Percentiles rank a stretch among this genome's conserved stretches.
phyloP scores from a whole-genome alignment of 2,329 filamentous ascomycete genomes.

The Aspergillus cejpii region DNA sequence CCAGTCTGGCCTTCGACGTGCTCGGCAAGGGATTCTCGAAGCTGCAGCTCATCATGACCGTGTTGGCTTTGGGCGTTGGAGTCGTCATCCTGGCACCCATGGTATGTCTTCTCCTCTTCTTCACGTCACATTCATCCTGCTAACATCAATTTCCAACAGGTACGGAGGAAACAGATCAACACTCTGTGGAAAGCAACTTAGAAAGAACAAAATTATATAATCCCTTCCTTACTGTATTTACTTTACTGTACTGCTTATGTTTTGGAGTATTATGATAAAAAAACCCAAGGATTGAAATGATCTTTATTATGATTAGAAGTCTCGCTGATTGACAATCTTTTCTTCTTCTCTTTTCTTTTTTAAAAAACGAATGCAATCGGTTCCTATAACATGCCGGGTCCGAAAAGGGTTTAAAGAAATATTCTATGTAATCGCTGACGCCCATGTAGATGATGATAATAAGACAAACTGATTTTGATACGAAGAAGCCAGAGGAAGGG shows the following conservation, averaged over 20 bases:
- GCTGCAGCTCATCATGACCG: constrained; percentile 72
- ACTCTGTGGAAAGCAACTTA: constrained; percentile 19
- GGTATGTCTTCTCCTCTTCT: constrained; percentile 51
- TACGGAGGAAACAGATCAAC: constrained; percentile 48
- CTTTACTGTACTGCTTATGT: neutral
- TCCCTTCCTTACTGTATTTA: constrained; percentile 7
- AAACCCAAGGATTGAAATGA: too few relatives aligned
- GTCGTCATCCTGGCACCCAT: constrained; percentile 75
- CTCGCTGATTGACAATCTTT: too few relatives aligned
- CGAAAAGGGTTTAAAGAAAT: neutral
- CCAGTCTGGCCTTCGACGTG: constrained; percentile 85
- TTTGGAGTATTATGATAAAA: too few relatives aligned
- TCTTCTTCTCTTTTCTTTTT: too few relatives aligned
- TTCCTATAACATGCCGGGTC: neutral
- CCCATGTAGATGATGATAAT: neutral
- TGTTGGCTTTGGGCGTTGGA: constrained; percentile 68
- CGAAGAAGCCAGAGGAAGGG: neutral
- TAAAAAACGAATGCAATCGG: neutral
- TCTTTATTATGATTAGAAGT: too few relatives aligned
- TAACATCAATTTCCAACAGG: too few relatives aligned
- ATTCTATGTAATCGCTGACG: neutral
- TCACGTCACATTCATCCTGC: too few relatives aligned
- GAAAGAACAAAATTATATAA: neutral
- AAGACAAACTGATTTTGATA: neutral
- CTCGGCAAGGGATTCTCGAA: constrained; percentile 93